phyloP scores from a whole-genome alignment of 371 early-diverging fungal genomes.

The Neoconidiobolus thromboides region DNA sequence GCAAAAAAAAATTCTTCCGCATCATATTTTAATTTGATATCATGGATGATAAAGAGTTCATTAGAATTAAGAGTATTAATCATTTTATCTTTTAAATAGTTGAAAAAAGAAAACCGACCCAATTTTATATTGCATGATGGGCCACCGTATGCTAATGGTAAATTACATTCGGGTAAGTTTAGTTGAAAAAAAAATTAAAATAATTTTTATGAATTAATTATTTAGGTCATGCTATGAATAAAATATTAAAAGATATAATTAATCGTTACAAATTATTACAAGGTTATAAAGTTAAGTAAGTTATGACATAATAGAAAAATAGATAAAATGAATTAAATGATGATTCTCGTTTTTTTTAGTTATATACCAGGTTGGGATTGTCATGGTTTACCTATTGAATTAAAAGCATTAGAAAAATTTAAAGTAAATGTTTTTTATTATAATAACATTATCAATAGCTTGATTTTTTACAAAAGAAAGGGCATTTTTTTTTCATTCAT shows the following conservation, averaged over 20 bases:
- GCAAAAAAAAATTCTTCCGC: background rate
- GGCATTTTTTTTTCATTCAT: too few relatives aligned
- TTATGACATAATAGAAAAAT: background rate
- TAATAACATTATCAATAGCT: too few relatives aligned
- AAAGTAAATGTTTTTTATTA: slow-evolving; percentile 14
- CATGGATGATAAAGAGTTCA: too few relatives aligned
- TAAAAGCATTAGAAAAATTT: slow-evolving; percentile 60
- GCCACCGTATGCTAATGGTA: slow-evolving; percentile 93
- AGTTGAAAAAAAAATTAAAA: background rate
- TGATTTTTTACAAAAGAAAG: too few relatives aligned
- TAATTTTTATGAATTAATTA: too few relatives aligned
- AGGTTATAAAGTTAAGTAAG: slow-evolving; percentile 61
- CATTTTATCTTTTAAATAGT: slow-evolving; percentile 14
- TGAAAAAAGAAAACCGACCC: too few relatives aligned
- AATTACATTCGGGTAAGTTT: slow-evolving; percentile 56
- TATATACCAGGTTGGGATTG: slow-evolving; percentile 94
- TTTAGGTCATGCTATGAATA: slow-evolving; percentile 79
- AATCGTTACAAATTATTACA: slow-evolving; percentile 71
- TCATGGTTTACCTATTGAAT: slow-evolving; percentile 92
- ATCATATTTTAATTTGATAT: too few relatives aligned
- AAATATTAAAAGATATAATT: slow-evolving; percentile 84
- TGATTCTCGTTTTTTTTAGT: slow-evolving; percentile 12
- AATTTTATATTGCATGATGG: slow-evolving; percentile 83
- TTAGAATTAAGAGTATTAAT: slow-evolving; percentile 24
- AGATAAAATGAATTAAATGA: background rate